These are phyloP conservation scores for Odontarrhena argentea DNA, from an alignment of 345 rosid species.

Conservation along the genomic window DNA sequence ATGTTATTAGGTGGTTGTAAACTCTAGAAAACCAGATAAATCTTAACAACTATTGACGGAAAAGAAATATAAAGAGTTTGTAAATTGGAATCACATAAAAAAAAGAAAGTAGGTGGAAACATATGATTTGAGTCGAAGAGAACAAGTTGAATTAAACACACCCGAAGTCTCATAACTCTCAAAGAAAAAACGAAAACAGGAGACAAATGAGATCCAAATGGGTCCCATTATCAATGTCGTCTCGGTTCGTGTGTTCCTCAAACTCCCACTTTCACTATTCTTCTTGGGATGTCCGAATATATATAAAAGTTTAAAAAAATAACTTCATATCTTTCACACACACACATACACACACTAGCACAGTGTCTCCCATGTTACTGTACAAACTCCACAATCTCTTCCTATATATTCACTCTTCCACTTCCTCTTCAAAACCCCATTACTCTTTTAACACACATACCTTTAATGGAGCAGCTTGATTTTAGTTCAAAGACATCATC, in stretches of 20 bases:
- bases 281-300: constrained; percentile 60
- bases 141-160: neutral
- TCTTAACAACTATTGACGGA: too few relatives aligned
- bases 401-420: constrained; percentile 45
- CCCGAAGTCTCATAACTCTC: constrained; percentile 28
- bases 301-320: neutral
- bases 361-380: constrained; percentile 48
- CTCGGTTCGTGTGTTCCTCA: constrained; percentile 54
- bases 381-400: constrained; percentile 43
- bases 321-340: constrained; percentile 33
- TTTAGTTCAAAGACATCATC: constrained; percentile 46
- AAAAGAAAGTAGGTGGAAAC: constrained; percentile 16
- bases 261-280: constrained; percentile 41
- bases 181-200: neutral
- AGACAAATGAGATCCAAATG: constrained; percentile 40
- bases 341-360: constrained; percentile 14
- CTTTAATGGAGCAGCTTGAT: constrained; percentile 57
- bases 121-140: constrained; percentile 30
- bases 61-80: neutral
- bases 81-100: neutral
- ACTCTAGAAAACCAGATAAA: too few relatives aligned
- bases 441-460: neutral
- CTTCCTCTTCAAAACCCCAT: constrained; percentile 17
- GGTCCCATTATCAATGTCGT: constrained; percentile 49
- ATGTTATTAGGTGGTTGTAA: too few relatives aligned